phyloP scores from a whole-genome alignment of 2,329 filamentous ascomycete genomes.

The Zalaria sp. region DNA sequence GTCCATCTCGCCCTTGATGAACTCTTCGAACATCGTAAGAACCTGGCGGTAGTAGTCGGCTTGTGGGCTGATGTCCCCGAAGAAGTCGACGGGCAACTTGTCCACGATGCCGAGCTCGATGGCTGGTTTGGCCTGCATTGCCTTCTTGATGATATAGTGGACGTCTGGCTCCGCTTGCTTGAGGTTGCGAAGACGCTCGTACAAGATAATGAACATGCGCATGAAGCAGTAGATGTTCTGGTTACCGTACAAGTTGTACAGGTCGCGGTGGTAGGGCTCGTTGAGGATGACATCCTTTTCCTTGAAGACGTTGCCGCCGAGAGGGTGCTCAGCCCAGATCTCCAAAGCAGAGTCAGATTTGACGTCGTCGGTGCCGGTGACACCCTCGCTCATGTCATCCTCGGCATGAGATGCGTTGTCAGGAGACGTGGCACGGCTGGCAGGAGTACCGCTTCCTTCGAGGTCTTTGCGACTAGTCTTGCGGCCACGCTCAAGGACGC shows the following conservation, averaged over 20 bases:
- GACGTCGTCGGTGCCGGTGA: slow-evolving; percentile 10
- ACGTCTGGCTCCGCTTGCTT: slow-evolving; percentile 68
- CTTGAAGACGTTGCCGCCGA: slow-evolving; percentile 42
- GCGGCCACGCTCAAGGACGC: slow-evolving; percentile 65
- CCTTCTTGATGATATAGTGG: slow-evolving; percentile 56
- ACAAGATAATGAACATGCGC: slow-evolving; percentile 82
- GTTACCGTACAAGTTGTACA: slow-evolving; percentile 86
- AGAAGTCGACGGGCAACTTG: slow-evolving; percentile 62
- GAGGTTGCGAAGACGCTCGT: slow-evolving; percentile 67
- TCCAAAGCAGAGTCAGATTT: slow-evolving; percentile 34
- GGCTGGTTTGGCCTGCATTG: slow-evolving; percentile 65
- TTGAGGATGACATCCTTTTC: slow-evolving; percentile 56
- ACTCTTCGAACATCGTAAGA: slow-evolving; percentile 72
- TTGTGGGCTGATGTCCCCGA: slow-evolving; percentile 47
- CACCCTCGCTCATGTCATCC: slow-evolving; percentile 49
- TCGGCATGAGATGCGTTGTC: slow-evolving; percentile 66
- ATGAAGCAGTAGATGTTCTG: slow-evolving; percentile 90
- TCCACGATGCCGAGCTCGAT: slow-evolving; percentile 72
- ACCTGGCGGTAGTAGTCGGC: slow-evolving; percentile 77
- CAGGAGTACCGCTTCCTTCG: slow-evolving; percentile 62
- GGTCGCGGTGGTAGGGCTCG: slow-evolving; percentile 64
- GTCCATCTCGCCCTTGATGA: slow-evolving; percentile 63
- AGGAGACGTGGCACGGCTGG: slow-evolving; percentile 79
- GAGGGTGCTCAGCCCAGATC: slow-evolving; percentile 49
- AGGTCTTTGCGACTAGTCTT: slow-evolving; percentile 50